Evolutionary conservation across 306 rosid genomes (phyloP).

Genomic region (Quercus agrifolia): DNA sequence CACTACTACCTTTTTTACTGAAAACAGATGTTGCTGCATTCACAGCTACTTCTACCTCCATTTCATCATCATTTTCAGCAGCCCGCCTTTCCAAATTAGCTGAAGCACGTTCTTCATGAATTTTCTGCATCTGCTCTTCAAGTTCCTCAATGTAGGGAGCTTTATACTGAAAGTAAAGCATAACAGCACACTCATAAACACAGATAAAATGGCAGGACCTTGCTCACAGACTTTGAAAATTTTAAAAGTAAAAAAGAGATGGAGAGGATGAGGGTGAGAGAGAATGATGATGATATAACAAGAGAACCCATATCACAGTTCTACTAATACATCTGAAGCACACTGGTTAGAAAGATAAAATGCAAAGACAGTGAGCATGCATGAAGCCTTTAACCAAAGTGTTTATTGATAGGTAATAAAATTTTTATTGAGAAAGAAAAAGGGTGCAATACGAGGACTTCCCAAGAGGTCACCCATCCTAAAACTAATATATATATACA

Average conservation of each 20-base stretch:
- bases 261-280: background rate
- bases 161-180: constrained; percentile 60
- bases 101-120: constrained; percentile 76
- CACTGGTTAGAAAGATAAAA: background rate
- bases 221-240: background rate
- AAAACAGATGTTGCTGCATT: constrained; percentile 71
- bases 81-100: constrained; percentile 69
- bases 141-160: constrained; percentile 93
- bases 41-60: constrained; percentile 82
- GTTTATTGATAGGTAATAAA: too few species aligned
- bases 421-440: too few species aligned
- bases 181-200: constrained; percentile 6
- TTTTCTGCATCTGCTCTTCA: constrained; percentile 85
- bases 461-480: too few species aligned
- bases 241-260: background rate
- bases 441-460: too few species aligned
- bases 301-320: background rate
- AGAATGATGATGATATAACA: background rate
- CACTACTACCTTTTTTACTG: constrained; percentile 58
- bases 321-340: background rate
- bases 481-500: too few species aligned
- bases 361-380: background rate
- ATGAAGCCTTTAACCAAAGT: background rate
- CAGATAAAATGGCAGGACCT: background rate
- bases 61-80: constrained; percentile 73